A percentile compares a stretch with the other conserved stretches of the same genome.
phyloP scores from a whole-genome alignment of 257 asterid genomes.

The Nicotiana obtusifolia region DNA sequence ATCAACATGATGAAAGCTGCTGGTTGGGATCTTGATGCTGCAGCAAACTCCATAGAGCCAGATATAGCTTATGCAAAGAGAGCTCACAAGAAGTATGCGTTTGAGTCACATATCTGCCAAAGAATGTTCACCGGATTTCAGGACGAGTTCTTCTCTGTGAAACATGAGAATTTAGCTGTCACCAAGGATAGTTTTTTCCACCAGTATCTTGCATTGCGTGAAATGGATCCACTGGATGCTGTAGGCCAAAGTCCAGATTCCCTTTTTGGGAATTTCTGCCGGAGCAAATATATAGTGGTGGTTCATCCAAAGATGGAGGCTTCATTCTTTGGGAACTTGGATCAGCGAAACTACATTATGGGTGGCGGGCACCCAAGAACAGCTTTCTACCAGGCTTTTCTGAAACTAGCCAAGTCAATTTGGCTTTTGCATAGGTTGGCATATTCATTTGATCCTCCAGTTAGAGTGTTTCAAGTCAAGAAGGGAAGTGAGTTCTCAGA shows the following conservation, averaged over 20 bases:
- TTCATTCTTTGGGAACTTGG: constrained; percentile 85
- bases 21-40: constrained; percentile 99
- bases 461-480: constrained; percentile 80
- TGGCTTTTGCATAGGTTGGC: constrained; percentile 93
- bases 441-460: constrained; percentile 71
- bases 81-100: constrained; percentile 96
- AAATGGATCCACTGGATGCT: constrained; percentile 82
- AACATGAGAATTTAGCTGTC: constrained; percentile 28
- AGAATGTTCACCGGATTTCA: constrained; percentile 91
- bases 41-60: constrained; percentile 89
- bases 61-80: constrained; percentile 67
- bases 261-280: constrained; percentile 71
- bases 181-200: constrained; percentile 50
- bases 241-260: constrained; percentile 78
- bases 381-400: constrained; percentile 88
- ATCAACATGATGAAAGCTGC: constrained; percentile 99
- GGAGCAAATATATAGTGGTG: constrained; percentile 55
- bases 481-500: constrained; percentile 79
- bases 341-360: constrained; percentile 58
- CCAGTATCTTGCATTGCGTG: constrained; percentile 67
- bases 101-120: constrained; percentile 92
- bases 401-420: constrained; percentile 77
- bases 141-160: constrained; percentile 61
- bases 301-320: constrained; percentile 95
- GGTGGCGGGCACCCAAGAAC: constrained; percentile 98